A percentile compares a stretch with the other conserved stretches of the same genome.
phyloP scores from a whole-genome alignment of 2,329 filamentous ascomycete species.

The Trichoderma aggressivum region DNA sequence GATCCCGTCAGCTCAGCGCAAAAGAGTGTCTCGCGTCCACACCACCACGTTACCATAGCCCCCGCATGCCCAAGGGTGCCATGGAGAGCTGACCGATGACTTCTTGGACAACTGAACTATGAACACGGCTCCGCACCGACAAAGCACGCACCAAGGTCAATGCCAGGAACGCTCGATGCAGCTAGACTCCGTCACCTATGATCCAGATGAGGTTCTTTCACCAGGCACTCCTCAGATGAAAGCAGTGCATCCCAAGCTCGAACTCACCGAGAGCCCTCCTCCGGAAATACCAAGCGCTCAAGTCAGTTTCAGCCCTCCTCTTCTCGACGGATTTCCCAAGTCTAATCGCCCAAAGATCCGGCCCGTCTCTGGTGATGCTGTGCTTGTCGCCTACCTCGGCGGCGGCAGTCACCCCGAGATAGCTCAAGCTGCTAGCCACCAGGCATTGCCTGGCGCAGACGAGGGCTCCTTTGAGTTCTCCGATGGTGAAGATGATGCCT shows the following conservation, averaged over 20 bases:
- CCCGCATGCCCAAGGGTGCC: conserved; percentile 16
- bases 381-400: conserved; percentile 63
- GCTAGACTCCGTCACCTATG: conserved; percentile 31
- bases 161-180: conserved; percentile 7
- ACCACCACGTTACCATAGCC: not conserved
- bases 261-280: conserved; percentile 33
- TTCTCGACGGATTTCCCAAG: conserved; percentile 42
- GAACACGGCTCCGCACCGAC: conserved; percentile 15
- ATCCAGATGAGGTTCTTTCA: conserved; percentile 43
- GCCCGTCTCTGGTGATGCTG: conserved; percentile 60
- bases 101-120: conserved; percentile 18
- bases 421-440: conserved; percentile 52
- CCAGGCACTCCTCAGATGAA: conserved; percentile 41
- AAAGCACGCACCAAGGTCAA: conserved; percentile 11
- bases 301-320: conserved; percentile 38
- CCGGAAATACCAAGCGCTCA: conserved; percentile 36
- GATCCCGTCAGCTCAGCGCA: not conserved
- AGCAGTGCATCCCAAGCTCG: conserved; percentile 33
- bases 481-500: conserved; percentile 19
- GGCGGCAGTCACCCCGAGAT: conserved; percentile 64
- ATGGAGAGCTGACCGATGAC: conserved; percentile 18
- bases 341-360: conserved; percentile 52
- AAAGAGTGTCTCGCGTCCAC: not conserved
- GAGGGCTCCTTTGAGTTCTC: conserved; percentile 37
- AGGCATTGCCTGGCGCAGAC: conserved; percentile 48